Conservation (phyloP, 2,329 filamentous ascomycete species). For the Claviceps sorghi region DNA sequence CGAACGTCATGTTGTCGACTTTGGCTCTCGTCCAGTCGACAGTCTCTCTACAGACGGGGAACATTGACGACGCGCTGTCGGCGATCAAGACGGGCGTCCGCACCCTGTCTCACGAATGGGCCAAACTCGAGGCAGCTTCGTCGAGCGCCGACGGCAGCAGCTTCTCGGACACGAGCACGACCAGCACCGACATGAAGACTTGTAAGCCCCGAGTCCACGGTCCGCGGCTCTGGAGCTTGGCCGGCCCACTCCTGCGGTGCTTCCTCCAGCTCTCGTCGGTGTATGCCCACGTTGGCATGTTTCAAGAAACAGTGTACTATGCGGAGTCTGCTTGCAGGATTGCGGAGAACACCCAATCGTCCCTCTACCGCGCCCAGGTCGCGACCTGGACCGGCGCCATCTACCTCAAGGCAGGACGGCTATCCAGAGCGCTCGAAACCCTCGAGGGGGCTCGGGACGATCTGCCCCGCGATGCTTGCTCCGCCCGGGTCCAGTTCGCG, state of each 20-base stretch:
- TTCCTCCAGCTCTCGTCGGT: constrained; percentile 61
- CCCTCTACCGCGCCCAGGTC: constrained; percentile 40
- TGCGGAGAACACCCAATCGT: constrained; percentile 51
- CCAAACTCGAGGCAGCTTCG: constrained; percentile 27
- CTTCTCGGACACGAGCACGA: constrained; percentile 16
- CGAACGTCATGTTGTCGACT: constrained; percentile 17
- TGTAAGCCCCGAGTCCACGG: constrained; percentile 14
- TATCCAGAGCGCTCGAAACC: constrained; percentile 42
- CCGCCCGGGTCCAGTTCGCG: constrained; percentile 27
- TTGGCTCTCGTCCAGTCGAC: constrained; percentile 45
- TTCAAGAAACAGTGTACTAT: constrained; percentile 78
- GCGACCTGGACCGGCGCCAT: constrained; percentile 40
- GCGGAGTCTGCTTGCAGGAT: constrained; percentile 71
- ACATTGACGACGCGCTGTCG: constrained; percentile 41
- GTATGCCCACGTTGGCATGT: constrained; percentile 73
- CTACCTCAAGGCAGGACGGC: constrained; percentile 42
- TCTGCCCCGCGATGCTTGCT: constrained; percentile 28
- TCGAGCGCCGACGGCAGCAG: constrained; percentile 15
- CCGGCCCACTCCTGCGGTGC: constrained; percentile 57
- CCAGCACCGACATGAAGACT: constrained; percentile 13
- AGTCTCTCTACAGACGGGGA: constrained; percentile 47
- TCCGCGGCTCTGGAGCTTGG: constrained; percentile 65
- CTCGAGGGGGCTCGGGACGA: constrained; percentile 37
- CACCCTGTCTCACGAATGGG: constrained; percentile 41
- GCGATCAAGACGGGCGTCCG: constrained; percentile 44